These are phyloP conservation scores for Sergeia podlipaevii DNA, from an alignment of 208 protist genomes.

Conservation along the genomic window DNA sequence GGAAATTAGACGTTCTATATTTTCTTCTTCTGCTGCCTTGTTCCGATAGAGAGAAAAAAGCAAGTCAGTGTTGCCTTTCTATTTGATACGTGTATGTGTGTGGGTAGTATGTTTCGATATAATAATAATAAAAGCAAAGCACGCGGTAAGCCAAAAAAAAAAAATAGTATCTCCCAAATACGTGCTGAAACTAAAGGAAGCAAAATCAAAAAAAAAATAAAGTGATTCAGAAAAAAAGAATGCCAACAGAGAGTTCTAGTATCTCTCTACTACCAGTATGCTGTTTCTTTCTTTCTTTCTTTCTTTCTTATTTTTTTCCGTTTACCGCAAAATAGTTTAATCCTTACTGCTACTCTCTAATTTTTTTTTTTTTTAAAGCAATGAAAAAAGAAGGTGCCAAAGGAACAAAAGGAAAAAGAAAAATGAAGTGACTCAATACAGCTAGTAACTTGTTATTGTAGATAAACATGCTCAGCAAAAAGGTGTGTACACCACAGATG, in stretches of 20 bases:
- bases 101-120: background rate
- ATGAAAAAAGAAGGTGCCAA: conserved; percentile 8
- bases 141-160: background rate
- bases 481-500: no score
- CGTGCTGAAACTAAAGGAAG: no score
- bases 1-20: background rate
- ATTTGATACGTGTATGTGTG: conserved; percentile 7
- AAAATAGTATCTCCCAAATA: no score
- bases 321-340: background rate
- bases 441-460: no score
- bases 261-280: background rate
- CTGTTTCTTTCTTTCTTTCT: no score
- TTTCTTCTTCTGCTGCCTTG: conserved; percentile 8
- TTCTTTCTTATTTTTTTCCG: conserved; percentile 4
- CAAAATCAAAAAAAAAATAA: background rate
- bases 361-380: background rate
- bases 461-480: no score
- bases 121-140: background rate
- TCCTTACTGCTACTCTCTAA: background rate
- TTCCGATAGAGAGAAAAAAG: conserved; percentile 4
- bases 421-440: no score
- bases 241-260: background rate
- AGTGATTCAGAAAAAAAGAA: conserved; percentile 15
- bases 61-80: background rate
- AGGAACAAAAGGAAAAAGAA: no score